Base-by-base conservation (phyloP, 768 basidiomycete species). In the Boletus eberwhitei region DNA sequence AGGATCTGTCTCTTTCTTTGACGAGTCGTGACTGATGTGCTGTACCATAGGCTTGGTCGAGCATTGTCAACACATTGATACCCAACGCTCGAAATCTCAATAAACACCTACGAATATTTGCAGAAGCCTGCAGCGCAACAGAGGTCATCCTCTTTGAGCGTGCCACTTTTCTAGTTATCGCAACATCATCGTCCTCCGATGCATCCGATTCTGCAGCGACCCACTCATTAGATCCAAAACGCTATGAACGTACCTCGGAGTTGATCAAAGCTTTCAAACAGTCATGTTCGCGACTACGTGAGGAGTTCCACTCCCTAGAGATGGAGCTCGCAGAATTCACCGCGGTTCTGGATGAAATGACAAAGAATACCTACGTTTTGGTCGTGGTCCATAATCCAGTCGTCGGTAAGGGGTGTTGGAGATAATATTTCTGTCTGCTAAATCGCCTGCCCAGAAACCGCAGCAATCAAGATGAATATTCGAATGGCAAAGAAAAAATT, bases 71-170 rank as follows among this genome's bases (percentile, higher is more conserved):
- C 66, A 93, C 93, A 16, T 79, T 99, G 61, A 96, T 98, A 53
- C 97, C 97, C 5, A 98, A 98, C 60, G 92, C 92, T 35, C 75
- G 85, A n/a, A 85, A 93, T 42, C 86, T 99, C 38, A 86, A 88
- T 2, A 86, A 81, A 58, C 94, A 98, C 62, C 82, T 99, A 17
- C 82, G 86, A 8, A 90, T 86, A 47, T 89, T 98, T 55, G 90
- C 94, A 14, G 79, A 84, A 44, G 85, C 93, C 1, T 94, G 93
- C 68, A 87, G 82, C 58, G 94, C 95, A 7, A 90, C 89, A 0
- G 97, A 99, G 71, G 92, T 93, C 53, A 87, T 98, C 63, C 83
- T 98, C 38, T 98, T 99, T 64, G 97, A 99, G 68, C 88, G 92
- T 48, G 95, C 94, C 9, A 98, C 97, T 32, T 98, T 98, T 76